phyloP scores from a whole-genome alignment of 139 green algal genomes.

The Coelastrella sp. region DNA sequence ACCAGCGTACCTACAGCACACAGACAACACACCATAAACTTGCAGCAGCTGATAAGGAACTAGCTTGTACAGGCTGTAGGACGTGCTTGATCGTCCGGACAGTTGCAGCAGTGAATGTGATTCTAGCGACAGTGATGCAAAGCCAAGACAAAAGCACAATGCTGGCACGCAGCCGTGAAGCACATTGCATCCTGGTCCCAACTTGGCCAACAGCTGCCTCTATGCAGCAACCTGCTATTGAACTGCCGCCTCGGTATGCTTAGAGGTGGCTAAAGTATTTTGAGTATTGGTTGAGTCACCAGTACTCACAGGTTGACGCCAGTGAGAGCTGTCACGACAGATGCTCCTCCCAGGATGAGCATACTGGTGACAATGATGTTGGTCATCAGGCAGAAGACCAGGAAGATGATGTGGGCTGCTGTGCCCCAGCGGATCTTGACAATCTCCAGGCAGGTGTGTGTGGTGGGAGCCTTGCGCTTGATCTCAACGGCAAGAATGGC shows the following conservation, averaged over 20 bases:
- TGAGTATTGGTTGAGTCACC: too few species aligned
- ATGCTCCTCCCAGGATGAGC: constrained; percentile 91
- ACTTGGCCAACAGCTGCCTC: too few species aligned
- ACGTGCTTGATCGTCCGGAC: too few species aligned
- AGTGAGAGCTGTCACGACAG: constrained; percentile 91
- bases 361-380: constrained; percentile 95
- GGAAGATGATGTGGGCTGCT: constrained; percentile 86
- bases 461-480: constrained; percentile 86
- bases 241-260: too few species aligned
- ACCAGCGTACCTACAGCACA: constrained; percentile 39
- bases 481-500: constrained; percentile 95
- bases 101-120: too few species aligned
- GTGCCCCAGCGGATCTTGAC: constrained; percentile 83
- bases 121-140: too few species aligned
- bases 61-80: too few species aligned
- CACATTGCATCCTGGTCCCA: background rate
- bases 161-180: background rate
- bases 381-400: constrained; percentile 88
- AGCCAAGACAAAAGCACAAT: background rate
- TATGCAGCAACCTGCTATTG: too few species aligned
- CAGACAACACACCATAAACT: background rate
- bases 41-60: background rate
- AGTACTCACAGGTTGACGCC: constrained; percentile 49
- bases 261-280: too few species aligned
- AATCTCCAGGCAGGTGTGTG: constrained; percentile 95